These are phyloP conservation scores for Toxicodendron radicans DNA, from an alignment of 345 rosid genomes.

Conservation along the genomic window DNA sequence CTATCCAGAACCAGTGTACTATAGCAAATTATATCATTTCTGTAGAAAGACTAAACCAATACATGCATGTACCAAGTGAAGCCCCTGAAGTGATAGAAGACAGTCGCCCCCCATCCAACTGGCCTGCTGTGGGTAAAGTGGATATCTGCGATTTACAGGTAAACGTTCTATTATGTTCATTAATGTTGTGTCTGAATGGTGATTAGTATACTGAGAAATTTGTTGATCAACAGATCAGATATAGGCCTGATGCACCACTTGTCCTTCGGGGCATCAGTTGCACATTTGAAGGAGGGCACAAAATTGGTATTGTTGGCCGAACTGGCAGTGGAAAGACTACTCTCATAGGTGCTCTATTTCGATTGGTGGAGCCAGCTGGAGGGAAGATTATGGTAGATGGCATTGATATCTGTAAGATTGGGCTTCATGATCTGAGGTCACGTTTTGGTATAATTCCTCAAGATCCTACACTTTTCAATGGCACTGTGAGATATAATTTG, in stretches of 20 bases:
- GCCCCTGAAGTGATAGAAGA: constrained; percentile 83
- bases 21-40: constrained; percentile 84
- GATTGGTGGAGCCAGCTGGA: constrained; percentile 83
- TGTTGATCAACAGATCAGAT: constrained; percentile 58
- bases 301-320: constrained; percentile 91
- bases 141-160: constrained; percentile 81
- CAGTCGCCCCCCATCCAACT: constrained; percentile 63
- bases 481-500: constrained; percentile 87
- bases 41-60: constrained; percentile 90
- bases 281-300: constrained; percentile 83
- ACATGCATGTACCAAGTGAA: constrained; percentile 85
- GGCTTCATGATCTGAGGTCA: constrained; percentile 86
- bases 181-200: neutral
- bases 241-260: constrained; percentile 62
- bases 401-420: constrained; percentile 68
- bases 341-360: constrained; percentile 83
- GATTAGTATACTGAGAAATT: constrained; percentile 11
- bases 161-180: constrained; percentile 15
- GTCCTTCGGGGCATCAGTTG: constrained; percentile 87
- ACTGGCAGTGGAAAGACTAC: constrained; percentile 98
- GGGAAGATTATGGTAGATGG: constrained; percentile 86
- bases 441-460: constrained; percentile 94
- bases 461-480: constrained; percentile 90
- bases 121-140: constrained; percentile 87
- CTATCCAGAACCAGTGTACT: constrained; percentile 91